These are phyloP conservation scores for Chrysopogon serrulatus DNA, from an alignment of 176 grass and related monocot species.

Conservation along the genomic window DNA sequence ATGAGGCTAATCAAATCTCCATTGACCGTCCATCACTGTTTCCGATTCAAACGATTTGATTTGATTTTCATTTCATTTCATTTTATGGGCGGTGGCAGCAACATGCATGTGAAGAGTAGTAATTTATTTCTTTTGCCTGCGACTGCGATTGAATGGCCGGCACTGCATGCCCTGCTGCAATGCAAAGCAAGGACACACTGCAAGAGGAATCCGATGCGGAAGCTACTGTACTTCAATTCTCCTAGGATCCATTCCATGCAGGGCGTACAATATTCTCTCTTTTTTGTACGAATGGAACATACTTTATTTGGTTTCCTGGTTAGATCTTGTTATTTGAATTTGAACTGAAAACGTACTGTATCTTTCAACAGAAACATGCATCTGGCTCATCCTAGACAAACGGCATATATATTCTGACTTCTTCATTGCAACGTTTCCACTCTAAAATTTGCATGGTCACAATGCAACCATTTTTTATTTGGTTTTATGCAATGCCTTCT, in stretches of 20 bases:
- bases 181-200: neutral
- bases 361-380: neutral
- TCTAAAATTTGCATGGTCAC: neutral
- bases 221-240: neutral
- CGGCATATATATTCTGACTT: no score
- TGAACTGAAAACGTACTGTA: neutral
- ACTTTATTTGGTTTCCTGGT: no score
- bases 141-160: neutral
- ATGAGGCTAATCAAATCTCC: neutral
- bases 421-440: no score
- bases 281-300: neutral
- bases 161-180: neutral
- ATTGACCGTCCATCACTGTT: constrained; percentile 38
- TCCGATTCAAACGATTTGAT: constrained; percentile 15
- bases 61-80: neutral
- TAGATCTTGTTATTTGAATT: neutral
- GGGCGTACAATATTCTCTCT: neutral
- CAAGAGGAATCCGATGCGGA: neutral
- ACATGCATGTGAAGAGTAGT: constrained; percentile 28
- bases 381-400: neutral
- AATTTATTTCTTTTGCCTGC: neutral
- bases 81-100: constrained; percentile 21
- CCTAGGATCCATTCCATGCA: neutral
- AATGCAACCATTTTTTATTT: neutral
- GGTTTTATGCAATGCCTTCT: constrained; percentile 7